Percentiles rank a stretch among this genome's conserved stretches.
Conservation (phyloP, 768 basidiomycete genomes). For the Naematelia aurantialba region DNA sequence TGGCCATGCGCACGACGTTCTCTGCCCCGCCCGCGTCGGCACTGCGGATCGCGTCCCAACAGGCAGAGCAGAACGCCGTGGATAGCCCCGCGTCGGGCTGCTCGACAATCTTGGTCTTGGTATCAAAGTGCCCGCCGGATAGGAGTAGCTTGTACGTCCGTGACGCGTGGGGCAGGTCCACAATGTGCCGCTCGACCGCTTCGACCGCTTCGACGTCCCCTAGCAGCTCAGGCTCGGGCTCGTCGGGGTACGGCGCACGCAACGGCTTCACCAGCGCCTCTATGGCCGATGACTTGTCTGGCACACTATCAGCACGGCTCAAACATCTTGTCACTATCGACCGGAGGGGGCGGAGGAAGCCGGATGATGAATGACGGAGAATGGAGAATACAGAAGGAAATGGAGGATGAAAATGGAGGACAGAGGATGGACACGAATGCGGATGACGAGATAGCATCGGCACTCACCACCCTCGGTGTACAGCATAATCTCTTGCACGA, state of each 20-base stretch:
- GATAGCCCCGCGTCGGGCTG: constrained; percentile 32
- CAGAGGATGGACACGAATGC: no score
- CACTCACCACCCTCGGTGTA: constrained; percentile 74
- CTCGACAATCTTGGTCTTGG: constrained; percentile 58
- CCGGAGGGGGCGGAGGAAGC: background rate
- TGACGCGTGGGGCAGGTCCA: constrained; percentile 77
- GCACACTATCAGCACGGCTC: background rate
- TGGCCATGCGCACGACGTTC: constrained; percentile 37
- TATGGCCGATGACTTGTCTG: constrained; percentile 69
- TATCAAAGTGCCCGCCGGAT: constrained; percentile 84
- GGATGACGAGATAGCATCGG: background rate
- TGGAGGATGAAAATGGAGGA: no score
- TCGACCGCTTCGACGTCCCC: constrained; percentile 17
- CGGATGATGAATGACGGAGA: background rate
- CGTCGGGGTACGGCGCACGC: constrained; percentile 55
- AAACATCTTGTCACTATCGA: background rate
- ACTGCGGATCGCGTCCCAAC: constrained; percentile 35
- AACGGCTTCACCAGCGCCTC: constrained; percentile 62
- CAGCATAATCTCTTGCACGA: constrained; percentile 77
- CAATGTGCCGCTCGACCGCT: constrained; percentile 60
- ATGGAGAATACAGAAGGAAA: no score
- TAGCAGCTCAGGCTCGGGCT: constrained; percentile 22
- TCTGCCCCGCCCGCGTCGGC: constrained; percentile 40
- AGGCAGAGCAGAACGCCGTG: constrained; percentile 27
- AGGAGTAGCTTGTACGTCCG: constrained; percentile 83